Evolutionary conservation across 2,329 filamentous ascomycete genomes (phyloP).

Genomic region (Phialophora chinensis): DNA sequence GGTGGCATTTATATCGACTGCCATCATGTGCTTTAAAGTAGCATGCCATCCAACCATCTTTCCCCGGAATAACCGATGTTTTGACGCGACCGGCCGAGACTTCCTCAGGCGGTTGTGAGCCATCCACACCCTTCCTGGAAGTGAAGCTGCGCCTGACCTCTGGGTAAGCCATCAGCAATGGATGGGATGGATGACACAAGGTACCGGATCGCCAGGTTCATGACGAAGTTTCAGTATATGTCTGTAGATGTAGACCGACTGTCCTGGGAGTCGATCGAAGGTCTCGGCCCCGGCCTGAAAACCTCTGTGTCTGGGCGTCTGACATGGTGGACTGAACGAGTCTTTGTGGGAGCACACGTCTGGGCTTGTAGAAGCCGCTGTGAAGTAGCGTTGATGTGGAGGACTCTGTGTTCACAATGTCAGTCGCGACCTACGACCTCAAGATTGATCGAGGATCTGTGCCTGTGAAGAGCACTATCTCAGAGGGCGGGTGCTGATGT

Average conservation of each 20-base stretch:
- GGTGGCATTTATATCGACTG: not conserved
- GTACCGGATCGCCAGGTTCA: not conserved
- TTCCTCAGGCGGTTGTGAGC: not conserved
- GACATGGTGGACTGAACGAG: not conserved
- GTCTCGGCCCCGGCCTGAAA: no score
- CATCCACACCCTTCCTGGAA: not conserved
- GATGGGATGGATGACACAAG: not conserved
- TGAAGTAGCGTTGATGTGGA: not conserved
- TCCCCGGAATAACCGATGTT: not conserved
- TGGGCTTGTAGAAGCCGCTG: not conserved
- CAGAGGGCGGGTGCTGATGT: not conserved
- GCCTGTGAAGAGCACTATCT: not conserved
- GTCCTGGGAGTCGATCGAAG: not conserved
- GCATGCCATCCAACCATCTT: not conserved
- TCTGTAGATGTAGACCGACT: not conserved
- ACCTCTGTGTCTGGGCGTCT: not conserved
- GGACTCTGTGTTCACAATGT: not conserved
- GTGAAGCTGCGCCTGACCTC: not conserved
- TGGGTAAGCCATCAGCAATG: not conserved
- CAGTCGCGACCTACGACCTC: not conserved
- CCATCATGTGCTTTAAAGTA: not conserved
- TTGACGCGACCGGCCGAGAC: not conserved
- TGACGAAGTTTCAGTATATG: not conserved
- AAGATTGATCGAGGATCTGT: not conserved
- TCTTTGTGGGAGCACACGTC: not conserved